These are phyloP conservation scores for Chytriomyces sp. DNA, from an alignment of 192 early-diverging fungal genomes.

Conservation along the genomic window DNA sequence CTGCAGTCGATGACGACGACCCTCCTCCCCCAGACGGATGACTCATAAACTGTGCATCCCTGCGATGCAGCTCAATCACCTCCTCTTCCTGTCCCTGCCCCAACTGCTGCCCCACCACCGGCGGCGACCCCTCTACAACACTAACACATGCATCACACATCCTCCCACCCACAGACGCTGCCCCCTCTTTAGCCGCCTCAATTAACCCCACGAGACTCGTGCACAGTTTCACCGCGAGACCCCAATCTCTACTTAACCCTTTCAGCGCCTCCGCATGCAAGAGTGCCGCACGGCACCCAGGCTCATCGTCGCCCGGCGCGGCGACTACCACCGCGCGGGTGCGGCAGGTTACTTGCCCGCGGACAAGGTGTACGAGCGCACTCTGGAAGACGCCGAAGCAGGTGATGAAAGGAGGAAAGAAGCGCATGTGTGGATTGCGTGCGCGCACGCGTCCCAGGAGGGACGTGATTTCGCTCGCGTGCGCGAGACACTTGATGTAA, in stretches of 20 bases:
- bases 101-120: background rate
- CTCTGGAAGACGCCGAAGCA: slow-evolving; percentile 9
- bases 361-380: slow-evolving; percentile 10
- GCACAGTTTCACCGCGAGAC: slow-evolving; percentile 2
- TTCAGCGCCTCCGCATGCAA: slow-evolving; percentile 11
- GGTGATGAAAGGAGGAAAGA: background rate
- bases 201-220: slow-evolving; percentile 10
- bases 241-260: background rate
- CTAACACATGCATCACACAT: background rate
- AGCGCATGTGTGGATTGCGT: background rate
- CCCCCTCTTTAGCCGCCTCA: slow-evolving; percentile 1
- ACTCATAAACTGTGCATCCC: background rate
- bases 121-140: background rate
- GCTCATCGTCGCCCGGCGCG: background rate
- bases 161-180: background rate
- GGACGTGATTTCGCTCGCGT: background rate
- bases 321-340: too few species aligned
- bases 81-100: background rate
- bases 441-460: background rate
- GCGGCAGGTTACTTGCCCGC: slow-evolving; percentile 1
- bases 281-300: background rate
- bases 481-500: background rate
- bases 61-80: background rate
- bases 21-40: too few species aligned
- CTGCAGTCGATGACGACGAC: too few species aligned